These are phyloP conservation scores for Tephrocybe sp. DNA, from an alignment of 768 basidiomycete species.

Conservation along the genomic window DNA sequence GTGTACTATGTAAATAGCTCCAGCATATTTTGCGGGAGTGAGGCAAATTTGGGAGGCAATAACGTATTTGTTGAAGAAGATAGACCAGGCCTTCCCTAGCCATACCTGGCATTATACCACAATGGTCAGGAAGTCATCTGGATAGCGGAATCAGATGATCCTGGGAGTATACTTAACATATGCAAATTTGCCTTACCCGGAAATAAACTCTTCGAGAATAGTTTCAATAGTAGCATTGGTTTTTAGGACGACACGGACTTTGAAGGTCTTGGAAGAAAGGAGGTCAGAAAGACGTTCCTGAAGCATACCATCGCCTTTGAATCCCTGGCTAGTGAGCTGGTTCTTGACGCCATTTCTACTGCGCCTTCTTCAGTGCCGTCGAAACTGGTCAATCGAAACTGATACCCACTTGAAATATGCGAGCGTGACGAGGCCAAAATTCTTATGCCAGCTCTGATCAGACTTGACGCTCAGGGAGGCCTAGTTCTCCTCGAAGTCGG, in stretches of 20 bases:
- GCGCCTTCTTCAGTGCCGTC: no score
- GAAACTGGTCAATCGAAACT: no score
- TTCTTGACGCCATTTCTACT: constrained; percentile 30
- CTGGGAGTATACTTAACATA: neutral
- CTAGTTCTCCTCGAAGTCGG: constrained; percentile 38
- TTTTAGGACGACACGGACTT: constrained; percentile 32
- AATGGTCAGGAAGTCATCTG: constrained; percentile 22
- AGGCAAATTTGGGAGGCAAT: no score
- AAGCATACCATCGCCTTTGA: constrained; percentile 37
- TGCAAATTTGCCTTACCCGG: constrained; percentile 24
- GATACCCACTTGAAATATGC: constrained; percentile 26
- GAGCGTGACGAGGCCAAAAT: constrained; percentile 26
- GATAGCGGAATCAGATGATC: constrained; percentile 2
- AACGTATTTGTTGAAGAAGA: neutral
- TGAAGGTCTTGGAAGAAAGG: constrained; percentile 35
- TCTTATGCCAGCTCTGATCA: constrained; percentile 28
- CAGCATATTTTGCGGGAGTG: no score
- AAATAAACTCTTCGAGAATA: constrained; percentile 34
- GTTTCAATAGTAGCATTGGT: constrained; percentile 28
- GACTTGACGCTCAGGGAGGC: constrained; percentile 25
- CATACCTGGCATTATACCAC: constrained; percentile 22
- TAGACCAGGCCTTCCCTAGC: constrained; percentile 16
- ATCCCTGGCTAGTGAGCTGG: constrained; percentile 32
- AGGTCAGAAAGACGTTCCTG: constrained; percentile 39
- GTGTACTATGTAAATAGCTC: neutral